Evolutionary conservation across 805 yeast genomes (phyloP).

Genomic region (Starmerella bombicola): DNA sequence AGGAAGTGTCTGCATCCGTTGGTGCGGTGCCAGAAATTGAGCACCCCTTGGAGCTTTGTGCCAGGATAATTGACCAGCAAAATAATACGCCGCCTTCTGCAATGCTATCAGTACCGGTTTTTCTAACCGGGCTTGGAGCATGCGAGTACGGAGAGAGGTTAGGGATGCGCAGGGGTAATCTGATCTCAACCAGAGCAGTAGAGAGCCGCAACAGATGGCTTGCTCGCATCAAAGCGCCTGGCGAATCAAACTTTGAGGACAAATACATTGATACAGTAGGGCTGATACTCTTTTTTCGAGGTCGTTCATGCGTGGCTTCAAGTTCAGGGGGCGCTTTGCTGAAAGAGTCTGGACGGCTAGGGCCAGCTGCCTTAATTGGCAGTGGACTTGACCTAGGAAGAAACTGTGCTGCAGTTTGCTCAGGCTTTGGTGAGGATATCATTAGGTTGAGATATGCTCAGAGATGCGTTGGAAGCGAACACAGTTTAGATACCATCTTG

Average conservation of each 20-base stretch:
- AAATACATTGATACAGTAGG: conserved; percentile 32
- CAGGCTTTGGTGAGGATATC: conserved; percentile 35
- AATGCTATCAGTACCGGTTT: conserved; percentile 20
- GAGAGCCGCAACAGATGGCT: not conserved
- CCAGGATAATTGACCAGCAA: conserved; percentile 2
- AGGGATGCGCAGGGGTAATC: not conserved
- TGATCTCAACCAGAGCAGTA: conserved; percentile 1
- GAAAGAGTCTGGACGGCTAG: conserved; percentile 32
- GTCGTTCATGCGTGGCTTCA: conserved; percentile 26
- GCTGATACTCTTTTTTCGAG: conserved; percentile 26
- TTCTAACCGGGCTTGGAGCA: conserved; percentile 30
- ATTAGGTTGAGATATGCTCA: conserved; percentile 25
- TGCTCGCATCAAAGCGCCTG: not conserved
- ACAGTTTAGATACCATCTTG: not conserved
- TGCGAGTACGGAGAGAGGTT: conserved; percentile 17
- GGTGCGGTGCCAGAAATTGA: conserved; percentile 25
- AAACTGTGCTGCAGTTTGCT: conserved; percentile 23
- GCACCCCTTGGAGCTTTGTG: conserved; percentile 27
- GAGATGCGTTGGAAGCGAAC: conserved; percentile 1
- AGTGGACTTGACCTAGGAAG: conserved; percentile 25
- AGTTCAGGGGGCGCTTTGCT: conserved; percentile 33
- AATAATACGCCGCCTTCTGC: not conserved
- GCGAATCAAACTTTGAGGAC: conserved; percentile 1
- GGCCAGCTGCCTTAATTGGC: conserved; percentile 34
- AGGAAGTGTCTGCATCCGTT: conserved; percentile 25